A percentile compares a stretch with the other conserved stretches of the same genome.
These are phyloP conservation scores for Nematodospora valgi DNA, from an alignment of 805 yeast species.

Conservation along the genomic window DNA sequence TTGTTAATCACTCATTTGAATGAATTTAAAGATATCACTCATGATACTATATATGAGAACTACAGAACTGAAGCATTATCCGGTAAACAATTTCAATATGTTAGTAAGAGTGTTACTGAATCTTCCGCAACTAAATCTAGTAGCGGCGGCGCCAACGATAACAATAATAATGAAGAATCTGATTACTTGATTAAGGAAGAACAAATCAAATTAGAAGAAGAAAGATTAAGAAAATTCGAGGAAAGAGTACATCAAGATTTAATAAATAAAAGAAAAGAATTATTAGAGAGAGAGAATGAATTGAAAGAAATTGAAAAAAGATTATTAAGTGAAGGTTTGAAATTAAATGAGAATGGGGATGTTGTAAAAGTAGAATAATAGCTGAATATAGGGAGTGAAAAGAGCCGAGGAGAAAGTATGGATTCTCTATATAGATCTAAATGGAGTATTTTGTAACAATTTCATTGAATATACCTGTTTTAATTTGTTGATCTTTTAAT, in stretches of 20 bases:
- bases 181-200: constrained; percentile 68
- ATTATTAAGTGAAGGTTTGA: constrained; percentile 55
- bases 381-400: not conserved
- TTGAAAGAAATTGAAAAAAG: constrained; percentile 76
- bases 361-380: constrained; percentile 23
- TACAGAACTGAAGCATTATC: constrained; percentile 86
- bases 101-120: not conserved
- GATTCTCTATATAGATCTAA: not conserved
- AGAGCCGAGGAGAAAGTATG: not conserved
- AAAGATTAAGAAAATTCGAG: constrained; percentile 80
- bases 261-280: constrained; percentile 74
- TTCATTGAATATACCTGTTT: constrained; percentile 62
- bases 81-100: constrained; percentile 49
- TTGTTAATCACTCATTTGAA: constrained; percentile 79
- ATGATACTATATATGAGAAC: constrained; percentile 80
- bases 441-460: constrained; percentile 57
- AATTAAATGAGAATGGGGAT: constrained; percentile 36
- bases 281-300: constrained; percentile 81
- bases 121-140: not conserved
- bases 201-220: constrained; percentile 86
- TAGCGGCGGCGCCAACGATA: constrained; percentile 4
- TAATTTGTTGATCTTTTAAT: constrained; percentile 56
- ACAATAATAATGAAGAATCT: constrained; percentile 8
- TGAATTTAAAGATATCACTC: constrained; percentile 86
- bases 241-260: constrained; percentile 87